Conservation (phyloP, 2,329 filamentous ascomycete genomes). For the Mollisia scopiformis region DNA sequence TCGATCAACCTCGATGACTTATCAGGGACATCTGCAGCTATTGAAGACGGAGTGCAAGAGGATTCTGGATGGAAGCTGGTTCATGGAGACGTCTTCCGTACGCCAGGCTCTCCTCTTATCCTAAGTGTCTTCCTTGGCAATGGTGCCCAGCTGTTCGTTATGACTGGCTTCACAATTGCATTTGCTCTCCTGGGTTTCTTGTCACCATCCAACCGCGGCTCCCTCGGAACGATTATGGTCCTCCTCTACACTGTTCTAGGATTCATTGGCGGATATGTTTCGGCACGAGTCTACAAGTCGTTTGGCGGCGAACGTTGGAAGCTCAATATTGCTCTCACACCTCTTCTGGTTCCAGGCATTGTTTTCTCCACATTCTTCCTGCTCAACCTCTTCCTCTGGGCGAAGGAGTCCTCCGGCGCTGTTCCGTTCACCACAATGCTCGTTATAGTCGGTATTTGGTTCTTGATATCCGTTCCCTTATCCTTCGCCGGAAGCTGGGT, state of each 20-base stretch:
- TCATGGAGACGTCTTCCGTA: conserved; percentile 95
- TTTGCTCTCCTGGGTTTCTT: conserved; percentile 95
- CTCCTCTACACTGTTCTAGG: conserved; percentile 92
- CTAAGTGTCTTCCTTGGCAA: conserved; percentile 90
- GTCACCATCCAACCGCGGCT: conserved; percentile 93
- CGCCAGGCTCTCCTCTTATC: conserved; percentile 79
- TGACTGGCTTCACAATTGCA: conserved; percentile 91
- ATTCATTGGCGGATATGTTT: conserved; percentile 89
- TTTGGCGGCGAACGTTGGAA: conserved; percentile 95
- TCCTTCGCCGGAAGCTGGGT: conserved; percentile 91
- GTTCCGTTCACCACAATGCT: conserved; percentile 98
- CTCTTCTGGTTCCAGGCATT: conserved; percentile 80
- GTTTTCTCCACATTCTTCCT: conserved; percentile 91
- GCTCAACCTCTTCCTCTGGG: conserved; percentile 95
- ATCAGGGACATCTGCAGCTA: conserved; percentile 71
- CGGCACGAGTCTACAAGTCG: conserved; percentile 90
- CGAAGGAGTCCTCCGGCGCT: conserved; percentile 86
- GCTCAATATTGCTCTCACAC: conserved; percentile 86
- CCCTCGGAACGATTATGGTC: conserved; percentile 89
- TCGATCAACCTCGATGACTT: conserved; percentile 89
- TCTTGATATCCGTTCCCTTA: conserved; percentile 90
- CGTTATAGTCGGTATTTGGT: conserved; percentile 92
- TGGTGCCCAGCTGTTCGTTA: conserved; percentile 94
- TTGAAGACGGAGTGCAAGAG: conserved; percentile 93
- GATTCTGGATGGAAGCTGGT: conserved; percentile 99